Evolutionary conservation across 257 asterid species (phyloP).

Genomic region (Solanum peruvianum): DNA sequence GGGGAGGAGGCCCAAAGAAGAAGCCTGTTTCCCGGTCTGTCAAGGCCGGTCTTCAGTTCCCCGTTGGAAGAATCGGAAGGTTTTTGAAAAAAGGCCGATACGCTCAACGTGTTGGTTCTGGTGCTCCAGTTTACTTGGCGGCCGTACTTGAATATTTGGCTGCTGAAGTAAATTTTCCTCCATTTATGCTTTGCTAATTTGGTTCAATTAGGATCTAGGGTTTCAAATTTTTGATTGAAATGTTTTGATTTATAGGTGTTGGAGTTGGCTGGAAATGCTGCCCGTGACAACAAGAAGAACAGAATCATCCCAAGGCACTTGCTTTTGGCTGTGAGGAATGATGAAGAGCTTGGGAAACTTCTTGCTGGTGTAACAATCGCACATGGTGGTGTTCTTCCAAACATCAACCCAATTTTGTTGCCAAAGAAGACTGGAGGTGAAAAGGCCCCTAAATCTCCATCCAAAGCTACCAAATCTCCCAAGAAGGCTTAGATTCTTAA

Average conservation of each 20-base stretch:
- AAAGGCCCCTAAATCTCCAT: neutral
- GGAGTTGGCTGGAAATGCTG: conserved; percentile 18
- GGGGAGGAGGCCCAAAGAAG: conserved; percentile 34
- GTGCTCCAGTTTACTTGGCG: conserved; percentile 33
- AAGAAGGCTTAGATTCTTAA: neutral
- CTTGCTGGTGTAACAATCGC: conserved; percentile 15
- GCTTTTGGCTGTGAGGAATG: conserved; percentile 14
- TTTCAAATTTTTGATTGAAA: neutral
- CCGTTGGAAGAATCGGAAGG: conserved; percentile 37
- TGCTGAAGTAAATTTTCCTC: conserved; percentile 15
- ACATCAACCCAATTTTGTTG: conserved; percentile 13
- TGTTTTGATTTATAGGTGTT: conserved; percentile 1
- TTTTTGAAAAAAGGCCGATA: conserved; percentile 27
- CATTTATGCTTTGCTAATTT: neutral
- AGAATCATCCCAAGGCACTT: conserved; percentile 10
- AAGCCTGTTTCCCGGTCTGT: conserved; percentile 25
- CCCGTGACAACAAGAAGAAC: conserved; percentile 12
- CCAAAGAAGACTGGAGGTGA: conserved; percentile 3
- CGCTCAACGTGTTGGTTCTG: conserved; percentile 25
- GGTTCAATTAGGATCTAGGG: neutral
- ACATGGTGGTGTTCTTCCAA: conserved; percentile 15
- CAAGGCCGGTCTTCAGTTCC: conserved; percentile 34
- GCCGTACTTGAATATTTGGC: conserved; percentile 35
- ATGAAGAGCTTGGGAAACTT: conserved; percentile 12
- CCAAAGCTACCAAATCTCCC: conserved; percentile 5